Evolutionary conservation across 495 filamentous ascomycete genomes (phyloP).

Genomic region (Penicillium turbatum): DNA sequence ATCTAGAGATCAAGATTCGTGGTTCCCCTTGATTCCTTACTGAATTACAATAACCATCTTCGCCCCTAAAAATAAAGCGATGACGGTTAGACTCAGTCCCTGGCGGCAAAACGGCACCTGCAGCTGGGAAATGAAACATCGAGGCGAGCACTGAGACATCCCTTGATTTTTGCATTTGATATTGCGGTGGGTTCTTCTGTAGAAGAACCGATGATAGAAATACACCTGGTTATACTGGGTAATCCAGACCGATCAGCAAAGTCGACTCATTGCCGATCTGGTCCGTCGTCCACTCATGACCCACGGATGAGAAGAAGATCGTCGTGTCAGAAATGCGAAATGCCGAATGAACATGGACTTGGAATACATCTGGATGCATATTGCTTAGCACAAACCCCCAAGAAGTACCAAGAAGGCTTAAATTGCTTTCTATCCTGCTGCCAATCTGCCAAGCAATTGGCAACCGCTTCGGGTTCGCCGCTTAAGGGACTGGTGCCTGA

Average conservation of each 20-base stretch:
- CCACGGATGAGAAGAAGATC: not conserved
- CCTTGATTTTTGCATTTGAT: not conserved
- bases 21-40: not conserved
- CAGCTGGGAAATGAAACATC: conserved; percentile 1
- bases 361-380: too few relatives aligned
- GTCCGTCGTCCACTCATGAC: not conserved
- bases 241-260: not conserved
- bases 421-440: too few relatives aligned
- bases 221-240: not conserved
- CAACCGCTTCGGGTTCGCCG: too few relatives aligned
- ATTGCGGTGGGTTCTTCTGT: not conserved
- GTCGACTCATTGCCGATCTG: conserved; percentile 5
- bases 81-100: conserved; percentile 2
- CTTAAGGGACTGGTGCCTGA: too few relatives aligned
- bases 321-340: not conserved
- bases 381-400: too few relatives aligned
- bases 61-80: not conserved
- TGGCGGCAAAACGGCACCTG: conserved; percentile 1
- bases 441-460: too few relatives aligned
- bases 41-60: not conserved
- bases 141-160: not conserved
- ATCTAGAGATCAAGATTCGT: not conserved
- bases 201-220: not conserved
- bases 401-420: too few relatives aligned
- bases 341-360: not conserved